Base-by-base conservation (phyloP, 1,284 basidiomycete genomes). In the Tylopilus microsporus region DNA sequence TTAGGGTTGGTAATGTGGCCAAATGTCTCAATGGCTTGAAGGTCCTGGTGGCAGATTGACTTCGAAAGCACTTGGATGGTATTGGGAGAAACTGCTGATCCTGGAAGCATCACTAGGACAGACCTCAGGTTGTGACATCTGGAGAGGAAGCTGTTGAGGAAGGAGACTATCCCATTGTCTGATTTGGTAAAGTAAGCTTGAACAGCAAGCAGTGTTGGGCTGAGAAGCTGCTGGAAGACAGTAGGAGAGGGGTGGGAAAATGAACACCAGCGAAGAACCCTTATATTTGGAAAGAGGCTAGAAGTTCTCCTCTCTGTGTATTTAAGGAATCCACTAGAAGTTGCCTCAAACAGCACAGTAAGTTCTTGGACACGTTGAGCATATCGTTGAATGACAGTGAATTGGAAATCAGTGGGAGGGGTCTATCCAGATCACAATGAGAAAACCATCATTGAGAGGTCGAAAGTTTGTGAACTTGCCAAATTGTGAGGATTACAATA, bases 311-410 rank as follows among this genome's bases (percentile, higher is more conserved):
- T 8, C 30, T 8, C 7, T 8, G 30, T 32, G 30, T 8, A 32
- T 8, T 32, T 8, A 32, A 32, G 30, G 7, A 32, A 32, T 32
- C 30, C 7, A 32, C 30, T 8, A 32, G 30, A 32, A 32, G 30
- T 32, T 32, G 5, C 30, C 5, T 32, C 30, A 32, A 32, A 32
- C 5, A 32, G 7, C 7, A 68, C 39, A 8, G n/a, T 50, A 52
- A 68, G 46, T 36, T 64, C 51, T 21, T 41, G n/a, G 13, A 68
- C 19, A 30, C 66, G 65, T 43, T 52, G 34, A 1, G 64, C 49
- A 19, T 66, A 64, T 51, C 42, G 42, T 13, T 57, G 18, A 2
- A 65, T 64, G 42, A 56, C 16, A 15, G 39, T 36, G 13, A 53
- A 54, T 49, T 66, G 47, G 19, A 42, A 57, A 13, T 61, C 3